Conservation (phyloP, 805 yeast genomes). For the Yamadazyma takamatsuzukensis region DNA sequence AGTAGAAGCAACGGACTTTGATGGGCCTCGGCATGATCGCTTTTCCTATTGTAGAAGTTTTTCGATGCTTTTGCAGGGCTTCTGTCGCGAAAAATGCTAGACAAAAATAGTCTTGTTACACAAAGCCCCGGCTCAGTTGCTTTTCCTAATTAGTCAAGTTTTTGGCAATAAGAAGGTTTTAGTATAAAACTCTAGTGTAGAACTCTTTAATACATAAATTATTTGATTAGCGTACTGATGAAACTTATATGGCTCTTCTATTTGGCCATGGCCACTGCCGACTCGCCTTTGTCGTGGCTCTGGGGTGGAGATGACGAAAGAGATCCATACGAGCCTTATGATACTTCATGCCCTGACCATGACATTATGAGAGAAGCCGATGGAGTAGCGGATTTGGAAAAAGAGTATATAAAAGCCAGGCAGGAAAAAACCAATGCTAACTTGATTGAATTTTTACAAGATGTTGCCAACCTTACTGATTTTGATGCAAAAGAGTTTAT, state of each 20-base stretch:
- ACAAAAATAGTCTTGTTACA: too few species aligned
- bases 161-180: too few species aligned
- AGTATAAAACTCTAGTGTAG: too few species aligned
- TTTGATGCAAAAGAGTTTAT: constrained; percentile 31
- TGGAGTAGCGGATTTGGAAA: constrained; percentile 20
- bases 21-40: background rate
- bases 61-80: too few species aligned
- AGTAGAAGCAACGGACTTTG: background rate
- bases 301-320: constrained; percentile 9
- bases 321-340: constrained; percentile 27
- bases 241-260: background rate
- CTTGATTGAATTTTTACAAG: constrained; percentile 22
- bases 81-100: too few species aligned
- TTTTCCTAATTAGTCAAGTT: too few species aligned
- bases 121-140: too few species aligned
- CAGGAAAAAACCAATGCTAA: constrained; percentile 27
- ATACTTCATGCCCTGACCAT: constrained; percentile 26
- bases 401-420: constrained; percentile 22
- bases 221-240: background rate
- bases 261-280: background rate
- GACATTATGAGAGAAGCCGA: constrained; percentile 25
- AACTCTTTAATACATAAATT: too few species aligned
- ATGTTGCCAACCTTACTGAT: constrained; percentile 27
- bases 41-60: background rate
- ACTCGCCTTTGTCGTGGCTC: constrained; percentile 2